These are phyloP conservation scores for Diaporthe batatas DNA, from an alignment of 2,329 filamentous ascomycete genomes.

Conservation along the genomic window DNA sequence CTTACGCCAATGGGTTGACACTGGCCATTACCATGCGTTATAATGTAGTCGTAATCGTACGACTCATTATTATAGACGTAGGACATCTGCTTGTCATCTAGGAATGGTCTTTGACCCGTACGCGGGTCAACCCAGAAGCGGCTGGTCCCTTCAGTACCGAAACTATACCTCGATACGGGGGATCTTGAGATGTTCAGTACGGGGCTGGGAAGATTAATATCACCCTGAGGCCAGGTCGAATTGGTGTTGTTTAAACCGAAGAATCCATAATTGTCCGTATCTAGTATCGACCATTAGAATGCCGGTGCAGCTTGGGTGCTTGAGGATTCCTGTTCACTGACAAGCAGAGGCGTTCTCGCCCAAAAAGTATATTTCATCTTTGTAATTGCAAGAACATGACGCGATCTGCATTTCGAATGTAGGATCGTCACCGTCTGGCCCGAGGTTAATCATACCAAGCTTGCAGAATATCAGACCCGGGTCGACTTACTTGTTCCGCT, in stretches of 20 bases:
- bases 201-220: background rate
- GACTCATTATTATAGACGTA: background rate
- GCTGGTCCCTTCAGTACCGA: background rate
- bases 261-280: background rate
- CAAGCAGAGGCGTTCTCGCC: background rate
- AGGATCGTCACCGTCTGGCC: background rate
- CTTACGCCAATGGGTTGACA: slow-evolving; percentile 19
- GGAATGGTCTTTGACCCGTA: background rate
- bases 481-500: background rate
- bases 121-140: background rate
- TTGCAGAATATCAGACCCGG: too few species aligned
- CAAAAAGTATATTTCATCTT: background rate
- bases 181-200: slow-evolving; percentile 2
- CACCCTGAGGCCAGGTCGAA: background rate
- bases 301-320: background rate
- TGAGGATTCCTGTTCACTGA: background rate
- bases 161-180: background rate
- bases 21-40: background rate
- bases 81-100: background rate
- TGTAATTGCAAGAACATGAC: background rate
- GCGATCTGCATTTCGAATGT: background rate
- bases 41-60: slow-evolving; percentile 7
- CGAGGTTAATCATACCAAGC: background rate
- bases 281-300: background rate
- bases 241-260: slow-evolving; percentile 1